Conservation (phyloP, 1,139 yeast species). For the Yamadazyma jaroonii region DNA sequence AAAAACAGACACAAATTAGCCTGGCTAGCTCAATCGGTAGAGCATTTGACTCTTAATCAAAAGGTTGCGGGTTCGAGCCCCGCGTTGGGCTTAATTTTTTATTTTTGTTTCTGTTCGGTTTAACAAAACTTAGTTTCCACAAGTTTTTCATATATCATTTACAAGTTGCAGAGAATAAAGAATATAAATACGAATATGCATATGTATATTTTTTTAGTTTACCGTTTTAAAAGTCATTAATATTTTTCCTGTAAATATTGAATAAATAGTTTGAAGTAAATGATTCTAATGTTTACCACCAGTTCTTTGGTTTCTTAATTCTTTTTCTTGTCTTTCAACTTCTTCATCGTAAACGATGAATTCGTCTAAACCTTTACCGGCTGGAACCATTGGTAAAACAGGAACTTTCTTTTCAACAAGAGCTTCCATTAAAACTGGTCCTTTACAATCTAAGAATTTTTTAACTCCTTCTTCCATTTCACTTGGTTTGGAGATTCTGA, state of each 20-base stretch:
- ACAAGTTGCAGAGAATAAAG: neutral
- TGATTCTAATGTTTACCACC: constrained; percentile 45
- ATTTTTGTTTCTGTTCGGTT: too few relatives aligned
- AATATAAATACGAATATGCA: too few relatives aligned
- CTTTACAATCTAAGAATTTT: constrained; percentile 70
- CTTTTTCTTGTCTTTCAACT: constrained; percentile 71
- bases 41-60: constrained; percentile 35
- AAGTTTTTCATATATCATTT: too few relatives aligned
- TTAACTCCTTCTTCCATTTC: constrained; percentile 59
- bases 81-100: constrained; percentile 41
- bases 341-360: constrained; percentile 82
- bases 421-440: constrained; percentile 90
- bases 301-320: constrained; percentile 59
- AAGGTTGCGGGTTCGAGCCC: constrained; percentile 55
- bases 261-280: neutral
- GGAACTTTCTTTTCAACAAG: constrained; percentile 94
- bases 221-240: constrained; percentile 1
- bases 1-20: constrained; percentile 9
- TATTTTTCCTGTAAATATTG: constrained; percentile 1
- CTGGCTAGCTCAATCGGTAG: constrained; percentile 31
- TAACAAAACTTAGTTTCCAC: too few relatives aligned
- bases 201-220: neutral
- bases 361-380: constrained; percentile 91
- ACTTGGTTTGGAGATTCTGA: constrained; percentile 66
- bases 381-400: constrained; percentile 98